phyloP scores from a whole-genome alignment of 1,139 yeast species.

The Nakaseomyces delphensis region DNA sequence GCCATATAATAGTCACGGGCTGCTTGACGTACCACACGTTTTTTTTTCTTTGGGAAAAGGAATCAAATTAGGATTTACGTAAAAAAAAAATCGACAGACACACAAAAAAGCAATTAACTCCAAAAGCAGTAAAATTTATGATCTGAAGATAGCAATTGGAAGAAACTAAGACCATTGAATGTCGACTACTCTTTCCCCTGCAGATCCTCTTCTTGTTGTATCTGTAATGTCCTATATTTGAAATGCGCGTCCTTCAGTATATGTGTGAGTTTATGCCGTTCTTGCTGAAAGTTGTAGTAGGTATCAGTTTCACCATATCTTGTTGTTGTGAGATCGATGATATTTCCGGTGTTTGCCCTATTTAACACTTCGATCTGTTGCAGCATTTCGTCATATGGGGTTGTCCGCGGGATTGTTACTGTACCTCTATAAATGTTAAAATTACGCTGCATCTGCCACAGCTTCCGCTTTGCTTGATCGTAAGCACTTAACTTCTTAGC shows the following conservation, averaged over 20 bases:
- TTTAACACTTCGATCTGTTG: constrained; percentile 24
- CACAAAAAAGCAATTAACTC: no score
- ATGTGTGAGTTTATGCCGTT: neutral
- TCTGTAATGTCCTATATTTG: constrained; percentile 1
- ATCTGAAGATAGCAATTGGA: no score
- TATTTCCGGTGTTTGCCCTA: constrained; percentile 23
- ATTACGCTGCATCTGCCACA: constrained; percentile 26
- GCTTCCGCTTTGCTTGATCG: constrained; percentile 8
- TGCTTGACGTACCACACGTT: neutral
- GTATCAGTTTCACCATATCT: constrained; percentile 21
- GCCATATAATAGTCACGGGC: neutral
- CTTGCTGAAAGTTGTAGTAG: constrained; percentile 5
- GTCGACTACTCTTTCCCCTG: no score
- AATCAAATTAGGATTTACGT: no score
- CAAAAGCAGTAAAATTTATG: no score
- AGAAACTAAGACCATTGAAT: no score
- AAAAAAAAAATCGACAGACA: no score
- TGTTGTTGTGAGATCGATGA: constrained; percentile 24
- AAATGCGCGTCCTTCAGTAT: neutral
- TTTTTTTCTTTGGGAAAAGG: no score
- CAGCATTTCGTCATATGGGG: constrained; percentile 22
- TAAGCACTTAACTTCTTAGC: neutral
- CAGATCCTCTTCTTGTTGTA: neutral
- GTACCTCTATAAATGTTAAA: constrained; percentile 21
- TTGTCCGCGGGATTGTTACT: constrained; percentile 16